Evolutionary conservation across 345 rosid genomes (phyloP), one percentile per base, ranked within the genome.

Genomic region (Atalantia buxifolia): DNA sequence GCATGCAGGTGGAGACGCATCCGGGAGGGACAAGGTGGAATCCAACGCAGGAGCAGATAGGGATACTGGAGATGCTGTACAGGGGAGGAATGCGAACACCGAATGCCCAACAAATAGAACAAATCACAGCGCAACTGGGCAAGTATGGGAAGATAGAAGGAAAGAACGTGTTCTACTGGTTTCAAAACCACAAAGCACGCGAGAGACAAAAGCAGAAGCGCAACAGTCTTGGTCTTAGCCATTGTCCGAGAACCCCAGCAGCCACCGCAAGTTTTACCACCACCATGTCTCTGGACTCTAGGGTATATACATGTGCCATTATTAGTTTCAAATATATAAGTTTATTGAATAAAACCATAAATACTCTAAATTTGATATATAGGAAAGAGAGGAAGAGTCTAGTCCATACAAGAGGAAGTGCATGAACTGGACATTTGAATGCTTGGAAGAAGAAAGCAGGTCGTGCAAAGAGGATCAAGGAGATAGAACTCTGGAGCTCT

Each of bases 121-220:
- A 94, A 78, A 94, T 96, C 87, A 96, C 98, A 0, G 87, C 77
- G 2, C 98, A 92, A 75, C 87, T 96, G 33, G 82, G 95, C 31
- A 89, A 92, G 82, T 92, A 87, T 57, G 99, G 98, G 18, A 94
- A 96, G 90, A 94, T 96, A 55, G 97, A 96, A 88, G 99, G 99
- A 14, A 96, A 96, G 71, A 96, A 96, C 76, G 98, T 96, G 38
- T 96, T 96, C 75, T 96, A 96, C 80, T 96, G 99, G 99, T 96
- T 96, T 81, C 99, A 96, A 64, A 96, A 96, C 87, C 98, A 92
- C 87, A 96, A 96, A 90, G 99, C 99, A 4, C 95, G 98, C 4
- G 99, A 94, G 91, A 89, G 98, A 75, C 99, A 96, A 75, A 96
- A 96, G 83, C 97, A 89, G 83, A 95, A 95, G 83, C 93, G 98